Base-by-base conservation (phyloP, 2,329 filamentous ascomycete genomes). In the Alternaria novae-zelandiae region DNA sequence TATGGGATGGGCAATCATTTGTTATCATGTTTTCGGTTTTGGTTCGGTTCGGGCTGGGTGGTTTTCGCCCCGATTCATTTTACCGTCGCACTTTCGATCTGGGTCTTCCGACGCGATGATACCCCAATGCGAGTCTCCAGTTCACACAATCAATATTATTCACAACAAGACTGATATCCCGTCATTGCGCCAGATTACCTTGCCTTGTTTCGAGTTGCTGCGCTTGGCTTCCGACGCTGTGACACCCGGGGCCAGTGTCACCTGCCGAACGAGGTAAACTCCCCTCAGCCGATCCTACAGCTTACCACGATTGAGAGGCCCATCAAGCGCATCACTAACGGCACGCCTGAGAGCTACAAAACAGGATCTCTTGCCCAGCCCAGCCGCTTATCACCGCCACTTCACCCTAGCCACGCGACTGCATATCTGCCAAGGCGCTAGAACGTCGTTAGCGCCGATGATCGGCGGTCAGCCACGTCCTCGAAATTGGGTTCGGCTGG, bases 51-150 rank as follows among this genome's bases (percentile, higher is more conserved):
- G 26, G 59, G 54, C 30, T 30, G 49, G 36, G 54, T 41, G 51
- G 44, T 47, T 62, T 51, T 25, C 36, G 12, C 43, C 32, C 53
- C 51, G 30, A 23, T 47, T 23, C 36, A 56, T 45, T 51, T 46
- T 54, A 25, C 46, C 54, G 46, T 54, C 54, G 60, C 44, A 44
- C 50, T 65, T 64, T 67, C 60, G 61, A 58, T 60, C 59, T 60
- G 68, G 66, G 66, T 69, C 59, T 67, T 64, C 66, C 46, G 58
- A 57, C 59, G 64, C 68, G 66, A 68, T 68, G 68, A 70, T 70
- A 70, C 68, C 67, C 68, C 68, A 68, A 68, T 59, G 67, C 41
- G 63, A 68, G 55, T 68, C 55, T 67, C 28, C 28, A 46, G 50
- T 50, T 36, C 59, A 25, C 36, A 58, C 41, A 28, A 57, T 44